These are phyloP conservation scores for Dactylellina parvicollis DNA, from an alignment of 2,329 filamentous ascomycete genomes.

Conservation along the genomic window DNA sequence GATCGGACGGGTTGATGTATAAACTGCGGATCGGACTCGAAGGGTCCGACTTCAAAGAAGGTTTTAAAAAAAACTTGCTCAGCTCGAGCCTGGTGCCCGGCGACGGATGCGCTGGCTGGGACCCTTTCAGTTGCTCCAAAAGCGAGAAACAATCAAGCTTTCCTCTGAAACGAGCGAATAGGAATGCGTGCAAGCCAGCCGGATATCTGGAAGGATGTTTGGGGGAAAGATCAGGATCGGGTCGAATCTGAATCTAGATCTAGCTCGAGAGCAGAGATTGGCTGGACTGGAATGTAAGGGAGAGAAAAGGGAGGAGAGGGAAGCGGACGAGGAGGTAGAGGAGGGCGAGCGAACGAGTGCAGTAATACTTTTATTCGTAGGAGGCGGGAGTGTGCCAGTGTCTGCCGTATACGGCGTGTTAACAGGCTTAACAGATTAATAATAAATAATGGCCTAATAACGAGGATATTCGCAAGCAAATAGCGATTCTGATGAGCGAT, in stretches of 20 bases:
- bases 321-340: too few relatives aligned
- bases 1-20: neutral
- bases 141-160: constrained; percentile 41
- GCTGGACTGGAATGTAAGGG: constrained; percentile 19
- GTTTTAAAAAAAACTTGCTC: constrained; percentile 53
- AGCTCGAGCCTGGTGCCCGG: constrained; percentile 8
- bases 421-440: neutral
- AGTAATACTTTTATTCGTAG: too few relatives aligned
- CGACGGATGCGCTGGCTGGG: constrained; percentile 10
- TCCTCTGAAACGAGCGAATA: constrained; percentile 44
- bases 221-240: constrained; percentile 4
- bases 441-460: constrained; percentile 1
- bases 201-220: constrained; percentile 13
- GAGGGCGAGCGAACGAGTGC: neutral
- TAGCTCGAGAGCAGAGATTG: constrained; percentile 10
- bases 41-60: constrained; percentile 18
- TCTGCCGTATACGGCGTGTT: constrained; percentile 6
- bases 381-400: neutral
- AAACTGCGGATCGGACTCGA: neutral
- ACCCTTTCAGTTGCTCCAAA: neutral
- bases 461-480: neutral
- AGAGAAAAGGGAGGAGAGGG: constrained; percentile 10
- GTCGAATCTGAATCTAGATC: constrained; percentile 27
- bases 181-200: constrained; percentile 5
- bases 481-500: constrained; percentile 2